Percentiles rank a stretch among this genome's conserved stretches.
phyloP scores from a whole-genome alignment of 208 protist genomes.

The Acanthamoeba lugdunensis region DNA sequence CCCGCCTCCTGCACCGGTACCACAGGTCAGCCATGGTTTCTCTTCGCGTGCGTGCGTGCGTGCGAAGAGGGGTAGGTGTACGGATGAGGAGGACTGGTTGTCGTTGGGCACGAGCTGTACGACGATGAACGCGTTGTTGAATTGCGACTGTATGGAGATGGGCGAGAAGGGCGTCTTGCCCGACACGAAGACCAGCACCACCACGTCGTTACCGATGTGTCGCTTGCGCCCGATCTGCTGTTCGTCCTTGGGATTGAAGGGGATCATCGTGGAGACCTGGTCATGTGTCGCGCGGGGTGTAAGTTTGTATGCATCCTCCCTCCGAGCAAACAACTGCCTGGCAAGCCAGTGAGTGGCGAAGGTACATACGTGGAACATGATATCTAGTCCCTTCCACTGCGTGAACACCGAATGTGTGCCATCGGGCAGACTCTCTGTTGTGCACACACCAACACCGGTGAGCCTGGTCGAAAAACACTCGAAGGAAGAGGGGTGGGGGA shows the following conservation, averaged over 20 bases:
- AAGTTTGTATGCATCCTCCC: background rate
- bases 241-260: constrained; percentile 52
- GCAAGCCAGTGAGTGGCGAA: background rate
- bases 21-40: background rate
- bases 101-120: constrained; percentile 6
- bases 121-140: constrained; percentile 68
- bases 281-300: background rate
- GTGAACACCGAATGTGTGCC: constrained; percentile 54
- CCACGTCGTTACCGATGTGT: constrained; percentile 66
- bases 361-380: constrained; percentile 62
- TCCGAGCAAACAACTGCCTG: too few species aligned
- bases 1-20: background rate
- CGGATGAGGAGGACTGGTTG: background rate
- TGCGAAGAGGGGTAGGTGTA: background rate
- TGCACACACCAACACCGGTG: too few species aligned
- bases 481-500: background rate
- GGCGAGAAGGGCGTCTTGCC: constrained; percentile 64
- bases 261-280: constrained; percentile 53
- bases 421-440: constrained; percentile 35
- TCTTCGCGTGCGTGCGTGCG: too few species aligned
- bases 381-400: constrained; percentile 49
- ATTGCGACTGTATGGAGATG: constrained; percentile 51
- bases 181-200: constrained; percentile 44
- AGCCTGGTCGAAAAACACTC: background rate
- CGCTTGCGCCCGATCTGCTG: constrained; percentile 63